Percentiles rank a stretch among this genome's conserved stretches.
phyloP scores from a whole-genome alignment of 2,329 filamentous ascomycete genomes.

The Paracoccidioides brasiliensis region DNA sequence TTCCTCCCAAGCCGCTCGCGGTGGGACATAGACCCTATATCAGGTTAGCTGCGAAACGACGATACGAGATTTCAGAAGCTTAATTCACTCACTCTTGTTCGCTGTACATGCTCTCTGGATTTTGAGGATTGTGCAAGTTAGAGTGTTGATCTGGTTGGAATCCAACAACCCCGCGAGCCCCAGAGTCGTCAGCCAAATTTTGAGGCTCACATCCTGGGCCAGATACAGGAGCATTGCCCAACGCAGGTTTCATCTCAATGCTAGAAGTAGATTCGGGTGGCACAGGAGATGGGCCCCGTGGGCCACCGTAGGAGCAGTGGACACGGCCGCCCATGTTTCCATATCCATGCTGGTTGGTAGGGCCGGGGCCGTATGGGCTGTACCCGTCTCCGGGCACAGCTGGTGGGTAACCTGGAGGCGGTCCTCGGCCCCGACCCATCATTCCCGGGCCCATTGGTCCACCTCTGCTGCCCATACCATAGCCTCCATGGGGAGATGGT shows the following conservation, averaged over 20 bases:
- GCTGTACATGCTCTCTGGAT: conserved; percentile 60
- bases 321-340: conserved; percentile 12
- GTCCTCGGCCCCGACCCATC: conserved; percentile 33
- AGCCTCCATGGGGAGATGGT: conserved; percentile 26
- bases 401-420: conserved; percentile 40
- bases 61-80: conserved; percentile 1
- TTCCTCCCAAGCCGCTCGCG: conserved; percentile 29
- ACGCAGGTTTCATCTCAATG: conserved; percentile 68
- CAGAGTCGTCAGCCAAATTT: conserved; percentile 50
- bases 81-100: conserved; percentile 52
- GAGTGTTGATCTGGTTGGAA: conserved; percentile 46
- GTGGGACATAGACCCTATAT: conserved; percentile 30
- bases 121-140: conserved; percentile 37
- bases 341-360: conserved; percentile 24
- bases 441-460: conserved; percentile 28
- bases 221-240: conserved; percentile 29
- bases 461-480: conserved; percentile 27
- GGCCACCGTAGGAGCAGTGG: conserved; percentile 16
- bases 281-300: conserved; percentile 21
- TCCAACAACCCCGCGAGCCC: conserved; percentile 61
- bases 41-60: not conserved
- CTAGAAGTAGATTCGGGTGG: conserved; percentile 36
- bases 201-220: conserved; percentile 3
- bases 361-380: conserved; percentile 23
- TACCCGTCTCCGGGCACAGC: conserved; percentile 23